Evolutionary conservation across 129 eudicot species (phyloP).

Genomic region (Saposhnikovia divaricata): DNA sequence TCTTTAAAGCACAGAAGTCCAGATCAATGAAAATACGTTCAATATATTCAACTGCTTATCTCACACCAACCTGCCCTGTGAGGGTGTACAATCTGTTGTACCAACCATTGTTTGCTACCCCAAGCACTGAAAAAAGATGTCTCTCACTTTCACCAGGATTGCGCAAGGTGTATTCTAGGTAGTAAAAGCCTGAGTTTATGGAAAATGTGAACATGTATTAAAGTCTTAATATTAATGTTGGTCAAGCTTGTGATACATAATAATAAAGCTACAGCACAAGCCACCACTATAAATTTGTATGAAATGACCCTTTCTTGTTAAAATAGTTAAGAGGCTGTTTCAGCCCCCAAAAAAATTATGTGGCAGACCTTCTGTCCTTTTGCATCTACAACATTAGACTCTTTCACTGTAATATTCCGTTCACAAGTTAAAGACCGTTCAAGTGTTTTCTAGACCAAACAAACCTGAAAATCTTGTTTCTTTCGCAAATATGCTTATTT

Average conservation of each 20-base stretch:
- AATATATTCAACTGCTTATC: not conserved
- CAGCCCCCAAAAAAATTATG: not conserved
- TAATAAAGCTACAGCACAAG: not conserved
- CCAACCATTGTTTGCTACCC: constrained; percentile 76
- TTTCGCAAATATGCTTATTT: not conserved
- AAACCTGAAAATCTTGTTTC: not conserved
- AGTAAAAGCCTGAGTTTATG: constrained; percentile 62
- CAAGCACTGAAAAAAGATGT: constrained; percentile 67
- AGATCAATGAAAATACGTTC: not conserved
- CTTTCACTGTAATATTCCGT: not conserved
- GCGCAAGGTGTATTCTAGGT: constrained; percentile 76
- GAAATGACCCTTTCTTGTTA: not conserved
- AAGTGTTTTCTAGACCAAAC: constrained; percentile 1
- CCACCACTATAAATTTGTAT: not conserved
- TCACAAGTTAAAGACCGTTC: not conserved
- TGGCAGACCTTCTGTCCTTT: constrained; percentile 1
- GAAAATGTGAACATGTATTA: not conserved
- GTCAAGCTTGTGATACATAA: constrained; percentile 3
- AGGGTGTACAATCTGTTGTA: constrained; percentile 88
- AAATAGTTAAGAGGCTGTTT: not conserved
- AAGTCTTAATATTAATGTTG: not conserved
- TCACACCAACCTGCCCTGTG: constrained; percentile 95
- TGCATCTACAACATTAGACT: not conserved
- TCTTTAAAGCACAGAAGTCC: not conserved
- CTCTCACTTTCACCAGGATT: constrained; percentile 84